Conservation (phyloP, 2,329 filamentous ascomycete species). For the Exutisphaerella laricina region DNA sequence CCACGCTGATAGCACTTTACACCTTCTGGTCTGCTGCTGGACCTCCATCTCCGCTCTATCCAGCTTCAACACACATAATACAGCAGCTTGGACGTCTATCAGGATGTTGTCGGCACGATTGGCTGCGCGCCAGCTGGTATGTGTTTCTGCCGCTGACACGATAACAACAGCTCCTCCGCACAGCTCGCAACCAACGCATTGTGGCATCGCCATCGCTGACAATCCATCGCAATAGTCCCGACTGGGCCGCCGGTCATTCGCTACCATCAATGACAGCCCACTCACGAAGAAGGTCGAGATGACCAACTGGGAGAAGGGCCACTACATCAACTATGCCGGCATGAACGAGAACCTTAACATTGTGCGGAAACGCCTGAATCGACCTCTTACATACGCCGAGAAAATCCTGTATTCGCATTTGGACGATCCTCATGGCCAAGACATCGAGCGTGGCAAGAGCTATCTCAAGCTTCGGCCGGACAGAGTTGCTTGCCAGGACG, state of each 20-base stretch:
- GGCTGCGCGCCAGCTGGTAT: constrained; percentile 38
- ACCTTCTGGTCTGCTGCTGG: no score
- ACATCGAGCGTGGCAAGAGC: constrained; percentile 90
- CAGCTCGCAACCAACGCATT: constrained; percentile 9
- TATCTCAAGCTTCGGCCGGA: constrained; percentile 97
- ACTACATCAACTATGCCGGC: constrained; percentile 99
- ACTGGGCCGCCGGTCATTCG: constrained; percentile 59
- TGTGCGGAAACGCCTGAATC: constrained; percentile 83
- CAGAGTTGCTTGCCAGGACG: constrained; percentile 98
- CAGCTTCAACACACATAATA: constrained; percentile 12
- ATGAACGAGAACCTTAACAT: constrained; percentile 96
- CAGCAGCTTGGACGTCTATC: constrained; percentile 22
- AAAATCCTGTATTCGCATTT: constrained; percentile 99
- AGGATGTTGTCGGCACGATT: constrained; percentile 36
- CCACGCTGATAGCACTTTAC: neutral
- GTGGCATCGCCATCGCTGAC: constrained; percentile 17
- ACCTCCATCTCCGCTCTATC: constrained; percentile 19
- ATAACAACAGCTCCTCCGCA: constrained; percentile 12
- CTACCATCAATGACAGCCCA: constrained; percentile 77
- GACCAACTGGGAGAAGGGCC: constrained; percentile 91
- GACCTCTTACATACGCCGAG: constrained; percentile 90
- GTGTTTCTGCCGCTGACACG: constrained; percentile 22
- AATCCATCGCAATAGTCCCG: constrained; percentile 23
- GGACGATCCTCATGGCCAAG: constrained; percentile 92
- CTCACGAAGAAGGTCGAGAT: constrained; percentile 96